Conservation (phyloP, 129 eudicot genomes). For the Cynara cardunculus region DNA sequence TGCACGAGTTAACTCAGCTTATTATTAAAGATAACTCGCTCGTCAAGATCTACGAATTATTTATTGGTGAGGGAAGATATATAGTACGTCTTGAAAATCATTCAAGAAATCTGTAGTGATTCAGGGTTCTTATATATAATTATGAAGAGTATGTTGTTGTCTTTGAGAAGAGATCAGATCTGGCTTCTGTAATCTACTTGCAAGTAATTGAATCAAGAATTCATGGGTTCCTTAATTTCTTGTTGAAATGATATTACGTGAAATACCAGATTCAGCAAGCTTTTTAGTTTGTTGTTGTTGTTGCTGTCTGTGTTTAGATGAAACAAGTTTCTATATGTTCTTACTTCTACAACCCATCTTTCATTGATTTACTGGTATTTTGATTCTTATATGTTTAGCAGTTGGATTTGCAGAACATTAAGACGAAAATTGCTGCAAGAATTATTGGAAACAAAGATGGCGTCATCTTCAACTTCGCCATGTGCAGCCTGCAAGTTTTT, state of each 20-base stretch:
- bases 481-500: conserved; percentile 94
- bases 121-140: not conserved
- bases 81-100: not conserved
- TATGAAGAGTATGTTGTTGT: not conserved
- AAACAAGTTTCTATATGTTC: not conserved
- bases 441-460: conserved; percentile 33
- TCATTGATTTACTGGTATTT: not conserved
- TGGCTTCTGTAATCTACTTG: conserved; percentile 6
- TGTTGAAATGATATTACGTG: not conserved
- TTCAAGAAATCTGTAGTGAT: conserved; percentile 6
- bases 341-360: no score
- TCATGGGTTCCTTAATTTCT: not conserved
- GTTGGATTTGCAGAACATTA: conserved; percentile 9
- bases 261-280: not conserved
- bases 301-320: no score
- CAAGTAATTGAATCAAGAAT: conserved; percentile 2
- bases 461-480: conserved; percentile 75
- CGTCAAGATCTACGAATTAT: conserved; percentile 17
- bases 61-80: conserved; percentile 1
- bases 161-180: conserved; percentile 14
- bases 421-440: not conserved
- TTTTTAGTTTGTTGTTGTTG: not conserved
- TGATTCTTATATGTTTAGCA: not conserved
- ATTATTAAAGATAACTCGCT: not conserved
- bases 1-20: not conserved